Evolutionary conservation across 78 protist species (phyloP), one percentile per base, ranked within the genome.

Genomic region (Capsaspora owczarzaki): DNA sequence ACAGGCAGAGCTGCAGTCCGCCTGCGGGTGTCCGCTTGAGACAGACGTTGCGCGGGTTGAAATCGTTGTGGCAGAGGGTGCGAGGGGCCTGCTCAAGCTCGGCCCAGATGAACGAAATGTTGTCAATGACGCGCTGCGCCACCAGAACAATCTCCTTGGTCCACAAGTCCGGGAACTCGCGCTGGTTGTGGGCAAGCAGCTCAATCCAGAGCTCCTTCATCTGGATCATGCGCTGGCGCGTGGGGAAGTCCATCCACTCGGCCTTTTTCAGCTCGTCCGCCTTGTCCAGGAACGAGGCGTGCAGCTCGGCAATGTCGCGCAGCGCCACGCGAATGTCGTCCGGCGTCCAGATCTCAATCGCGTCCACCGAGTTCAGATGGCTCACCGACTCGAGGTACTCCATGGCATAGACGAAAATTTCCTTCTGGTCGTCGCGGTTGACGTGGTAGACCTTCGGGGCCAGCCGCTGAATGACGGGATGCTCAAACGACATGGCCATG

Each of bases 241-340:
- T 25, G 66, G 66, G 66, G n/a, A 25, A 56, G 66, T 56, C 66
- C n/a, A 56, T 56, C 66, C 66, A 56, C 33, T 56, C 66, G 66
- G 66, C 66, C 33, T 56, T 29, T 29, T 56, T 56, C 35, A 56
- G 20, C 4, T 16, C 8, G 14, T 25, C 66, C n/a, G 33, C 12
- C 66, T 56, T 56, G 66, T 56, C 66, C 4, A 56, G 14, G 66
- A 16, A 56, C 33, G 25, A 2, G 66, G 66, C 66, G 66, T 56
- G 66, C 33, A 56, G 25, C 8, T 16, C 66, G n/a, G 66, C 66
- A 12, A 56, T 56, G 66, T 56, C 66, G n/a, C 33, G 33, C 33
- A 56, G 66, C 66, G 66, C 66, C 66, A 29, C 25, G n/a, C 25
- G 66, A 12, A 56, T 56, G 66, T 56, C 66, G 8, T 56, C n/a